Conservation (phyloP, 768 basidiomycete species). For the Leccinum longicurvipes region DNA sequence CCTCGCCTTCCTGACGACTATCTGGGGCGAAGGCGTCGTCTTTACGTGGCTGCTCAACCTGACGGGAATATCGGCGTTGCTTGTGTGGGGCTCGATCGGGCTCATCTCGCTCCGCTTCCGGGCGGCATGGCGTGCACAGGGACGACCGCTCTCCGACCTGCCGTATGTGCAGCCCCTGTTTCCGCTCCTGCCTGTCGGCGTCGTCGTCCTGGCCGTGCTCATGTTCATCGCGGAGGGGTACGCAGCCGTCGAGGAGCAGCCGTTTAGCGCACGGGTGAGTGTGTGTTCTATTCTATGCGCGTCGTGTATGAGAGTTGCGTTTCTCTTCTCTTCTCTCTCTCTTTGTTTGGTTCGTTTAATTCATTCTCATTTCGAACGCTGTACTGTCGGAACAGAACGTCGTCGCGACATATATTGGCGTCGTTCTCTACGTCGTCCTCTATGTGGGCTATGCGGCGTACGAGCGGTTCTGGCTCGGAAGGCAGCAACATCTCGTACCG, state of each 20-base stretch:
- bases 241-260: conserved; percentile 41
- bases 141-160: conserved; percentile 47
- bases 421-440: conserved; percentile 43
- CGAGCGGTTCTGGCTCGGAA: conserved; percentile 33
- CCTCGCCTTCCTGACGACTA: conserved; percentile 54
- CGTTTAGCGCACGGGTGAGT: conserved; percentile 42
- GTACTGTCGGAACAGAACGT: conserved; percentile 39
- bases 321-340: neutral
- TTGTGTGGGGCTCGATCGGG: conserved; percentile 64
- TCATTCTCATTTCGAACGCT: neutral
- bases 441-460: conserved; percentile 44
- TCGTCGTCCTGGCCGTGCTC: conserved; percentile 45
- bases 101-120: conserved; percentile 60
- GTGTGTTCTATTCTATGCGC: neutral
- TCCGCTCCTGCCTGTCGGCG: conserved; percentile 48
- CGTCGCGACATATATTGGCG: conserved; percentile 53
- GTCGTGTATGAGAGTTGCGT: no score
- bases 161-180: conserved; percentile 57
- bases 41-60: conserved; percentile 62
- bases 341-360: neutral
- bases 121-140: conserved; percentile 53
- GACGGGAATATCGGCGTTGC: conserved; percentile 62
- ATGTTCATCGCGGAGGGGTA: conserved; percentile 60
- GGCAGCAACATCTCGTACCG: conserved; percentile 39
- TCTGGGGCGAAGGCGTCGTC: conserved; percentile 54